Percentiles rank a stretch among this genome's conserved stretches.
These are phyloP conservation scores for Colletotrichum sp. DNA, from an alignment of 2,329 filamentous ascomycete species.

Conservation along the genomic window DNA sequence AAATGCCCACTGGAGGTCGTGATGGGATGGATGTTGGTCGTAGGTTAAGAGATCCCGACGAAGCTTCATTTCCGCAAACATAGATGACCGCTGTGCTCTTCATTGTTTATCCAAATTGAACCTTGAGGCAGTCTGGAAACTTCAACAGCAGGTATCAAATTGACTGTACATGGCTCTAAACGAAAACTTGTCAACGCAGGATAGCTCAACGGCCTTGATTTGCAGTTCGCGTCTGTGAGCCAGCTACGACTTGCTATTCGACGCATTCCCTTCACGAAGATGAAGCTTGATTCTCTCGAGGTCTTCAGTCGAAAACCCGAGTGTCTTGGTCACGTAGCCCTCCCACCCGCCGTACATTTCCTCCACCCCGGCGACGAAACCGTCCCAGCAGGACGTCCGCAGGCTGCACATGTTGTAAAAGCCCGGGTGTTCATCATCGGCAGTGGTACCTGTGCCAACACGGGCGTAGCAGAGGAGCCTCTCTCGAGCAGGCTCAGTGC, in stretches of 20 bases:
- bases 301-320: slow-evolving; percentile 53
- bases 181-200: not conserved
- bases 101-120: not conserved
- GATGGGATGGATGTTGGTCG: not conserved
- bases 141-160: not conserved
- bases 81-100: not conserved
- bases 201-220: not conserved
- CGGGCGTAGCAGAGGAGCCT: slow-evolving; percentile 49
- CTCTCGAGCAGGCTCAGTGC: slow-evolving; percentile 55
- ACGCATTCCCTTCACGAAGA: slow-evolving; percentile 29
- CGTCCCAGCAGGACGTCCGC: slow-evolving; percentile 47
- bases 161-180: not conserved
- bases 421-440: slow-evolving; percentile 40
- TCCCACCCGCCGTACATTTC: slow-evolving; percentile 53
- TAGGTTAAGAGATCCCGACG: not conserved
- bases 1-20: not conserved
- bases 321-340: slow-evolving; percentile 47
- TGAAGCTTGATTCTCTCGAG: slow-evolving; percentile 53
- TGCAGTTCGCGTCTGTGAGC: not conserved
- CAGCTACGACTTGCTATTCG: not conserved
- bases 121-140: not conserved
- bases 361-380: slow-evolving; percentile 48
- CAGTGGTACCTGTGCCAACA: slow-evolving; percentile 36
- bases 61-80: not conserved
- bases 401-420: slow-evolving; percentile 54